These are phyloP conservation scores for Myrica gale DNA, from an alignment of 306 rosid genomes.

Conservation along the genomic window DNA sequence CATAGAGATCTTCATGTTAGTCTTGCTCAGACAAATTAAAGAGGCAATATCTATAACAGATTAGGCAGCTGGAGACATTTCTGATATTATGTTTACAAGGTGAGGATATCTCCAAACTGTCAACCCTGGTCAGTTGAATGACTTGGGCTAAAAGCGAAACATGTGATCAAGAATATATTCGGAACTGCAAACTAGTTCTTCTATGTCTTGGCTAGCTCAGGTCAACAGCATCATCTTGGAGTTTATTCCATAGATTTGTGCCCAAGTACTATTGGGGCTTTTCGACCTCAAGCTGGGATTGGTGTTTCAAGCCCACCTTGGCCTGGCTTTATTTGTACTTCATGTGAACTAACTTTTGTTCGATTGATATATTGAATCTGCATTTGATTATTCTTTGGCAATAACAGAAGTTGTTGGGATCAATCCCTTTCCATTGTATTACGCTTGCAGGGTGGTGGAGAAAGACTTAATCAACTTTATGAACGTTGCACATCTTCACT, in stretches of 20 bases:
- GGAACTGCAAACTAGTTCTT: neutral
- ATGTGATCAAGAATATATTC: neutral
- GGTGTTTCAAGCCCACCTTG: neutral
- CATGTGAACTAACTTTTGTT: neutral
- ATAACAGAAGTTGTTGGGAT: neutral
- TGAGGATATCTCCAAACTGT: neutral
- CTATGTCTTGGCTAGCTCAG: neutral
- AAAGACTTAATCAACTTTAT: constrained; percentile 73
- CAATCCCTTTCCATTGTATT: constrained; percentile 20
- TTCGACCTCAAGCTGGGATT: neutral
- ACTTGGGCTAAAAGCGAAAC: neutral
- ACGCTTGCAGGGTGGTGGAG: constrained; percentile 85
- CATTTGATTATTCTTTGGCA: neutral
- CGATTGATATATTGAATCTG: neutral
- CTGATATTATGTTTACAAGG: neutral
- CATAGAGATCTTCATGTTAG: neutral
- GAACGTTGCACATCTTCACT: constrained; percentile 70
- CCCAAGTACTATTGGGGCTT: neutral
- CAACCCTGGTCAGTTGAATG: neutral
- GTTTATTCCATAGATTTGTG: neutral
- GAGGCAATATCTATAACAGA: neutral
- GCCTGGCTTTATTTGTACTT: neutral
- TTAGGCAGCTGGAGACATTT: neutral
- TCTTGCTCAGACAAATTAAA: neutral
- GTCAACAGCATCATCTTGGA: neutral